Base-by-base conservation (phyloP, 257 asterid species). In the Solanum chmielewskii region DNA sequence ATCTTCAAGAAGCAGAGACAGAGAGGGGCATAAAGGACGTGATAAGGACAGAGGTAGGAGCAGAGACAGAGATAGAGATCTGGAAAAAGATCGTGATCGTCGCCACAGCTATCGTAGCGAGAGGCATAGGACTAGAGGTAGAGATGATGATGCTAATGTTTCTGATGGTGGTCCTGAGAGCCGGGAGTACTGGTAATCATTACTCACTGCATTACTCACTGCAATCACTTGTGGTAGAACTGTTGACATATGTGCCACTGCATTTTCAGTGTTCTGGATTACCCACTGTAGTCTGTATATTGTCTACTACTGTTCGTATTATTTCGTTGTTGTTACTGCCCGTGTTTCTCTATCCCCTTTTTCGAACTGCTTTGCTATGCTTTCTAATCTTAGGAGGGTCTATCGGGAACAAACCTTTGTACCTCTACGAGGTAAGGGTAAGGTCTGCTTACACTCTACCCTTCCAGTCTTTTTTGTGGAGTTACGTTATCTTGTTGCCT, bases 41-140 rank as follows among this genome's bases (percentile, higher is more conserved):
- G 88, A 86, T 49, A 86, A 73, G 84, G 88, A 86, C 2, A 86
- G 74, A 73, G 87, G 60, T 86, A 86, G 59, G 83, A 77, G 69
- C 35, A 86, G 84, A 52, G 83, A 85, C 60, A 69, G 31, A 27
- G 87, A 85, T 47, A 89, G 90, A 89, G 92, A 93, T 81, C 87
- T 91, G n/a, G 95, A 91, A 27, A 94, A 85, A 83, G 99, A 94
- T 62, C 93, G 91, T 27, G 98, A 92, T 83, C 95, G 92, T 8
- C 94, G 87, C 90, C 98, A 91, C 59, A 92, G 94, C 52, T 98
- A 96, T 82, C 92, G 92, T 6, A 88, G 95, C 88, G 98, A 92
- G 83, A 93, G 93, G 87, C 93, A 87, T 88, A 94, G 93, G 89
- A 92, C 96, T 52, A 91, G 93, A 91, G 98, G 92, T 66, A 91